A percentile compares a stretch with the other conserved stretches of the same genome.
Evolutionary conservation across 257 asterid genomes (phyloP).

Genomic region (Ligustrum vulgare): DNA sequence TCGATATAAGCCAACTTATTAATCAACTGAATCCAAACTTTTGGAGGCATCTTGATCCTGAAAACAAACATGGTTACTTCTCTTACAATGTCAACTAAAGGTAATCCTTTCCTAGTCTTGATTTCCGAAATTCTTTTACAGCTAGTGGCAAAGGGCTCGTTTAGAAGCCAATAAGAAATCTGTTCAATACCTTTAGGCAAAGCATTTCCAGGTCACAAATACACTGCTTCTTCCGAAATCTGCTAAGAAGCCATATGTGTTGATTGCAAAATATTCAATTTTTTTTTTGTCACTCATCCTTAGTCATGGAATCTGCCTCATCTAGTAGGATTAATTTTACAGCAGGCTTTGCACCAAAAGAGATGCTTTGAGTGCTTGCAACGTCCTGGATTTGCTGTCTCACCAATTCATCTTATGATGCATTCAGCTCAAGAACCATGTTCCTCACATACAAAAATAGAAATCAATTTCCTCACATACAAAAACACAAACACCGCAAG

Average conservation of each 20-base stretch:
- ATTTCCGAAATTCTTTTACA: too few relatives aligned
- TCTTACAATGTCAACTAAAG: too few relatives aligned
- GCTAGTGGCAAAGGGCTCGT: conserved; percentile 35
- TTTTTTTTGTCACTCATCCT: conserved; percentile 81
- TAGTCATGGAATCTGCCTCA: conserved; percentile 72
- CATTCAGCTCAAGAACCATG: too few relatives aligned
- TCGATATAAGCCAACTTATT: too few relatives aligned
- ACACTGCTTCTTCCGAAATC: conserved; percentile 88
- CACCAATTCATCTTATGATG: conserved; percentile 24
- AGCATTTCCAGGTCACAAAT: conserved; percentile 94
- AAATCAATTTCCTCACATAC: too few relatives aligned
- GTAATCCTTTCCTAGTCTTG: too few relatives aligned
- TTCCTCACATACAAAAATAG: too few relatives aligned
- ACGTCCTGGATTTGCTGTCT: conserved; percentile 98
- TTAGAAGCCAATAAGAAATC: conserved; percentile 81
- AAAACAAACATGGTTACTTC: too few relatives aligned
- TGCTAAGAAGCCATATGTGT: conserved; percentile 96
- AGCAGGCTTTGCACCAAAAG: conserved; percentile 73
- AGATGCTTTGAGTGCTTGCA: conserved; percentile 95
- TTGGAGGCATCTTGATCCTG: too few relatives aligned
- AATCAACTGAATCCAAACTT: too few relatives aligned
- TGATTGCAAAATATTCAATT: conserved; percentile 93
- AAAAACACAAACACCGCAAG: too few relatives aligned
- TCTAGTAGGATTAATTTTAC: conserved; percentile 87
- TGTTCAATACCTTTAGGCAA: conserved; percentile 92